Evolutionary conservation across 805 yeast species (phyloP), one percentile per base, ranked within the genome.

Genomic region (Candida morakotiae): DNA sequence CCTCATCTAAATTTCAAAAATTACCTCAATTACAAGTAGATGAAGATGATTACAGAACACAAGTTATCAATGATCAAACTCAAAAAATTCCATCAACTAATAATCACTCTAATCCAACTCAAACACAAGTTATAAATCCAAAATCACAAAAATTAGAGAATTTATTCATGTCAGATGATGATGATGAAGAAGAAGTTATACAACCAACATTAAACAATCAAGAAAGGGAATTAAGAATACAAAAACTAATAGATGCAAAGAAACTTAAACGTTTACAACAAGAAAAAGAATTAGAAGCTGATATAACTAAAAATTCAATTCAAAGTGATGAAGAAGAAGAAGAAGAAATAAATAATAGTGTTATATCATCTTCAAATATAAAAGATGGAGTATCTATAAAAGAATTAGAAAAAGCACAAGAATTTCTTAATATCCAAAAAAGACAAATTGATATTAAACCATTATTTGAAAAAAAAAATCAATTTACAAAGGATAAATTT

Each of bases 311-410:
- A 26, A 47, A 52, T 2, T 46, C 71, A 1, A 47, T 66, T 18
- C 61, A 69, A 2, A 71, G 66, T 35, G 72, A 66, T 40, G 72
- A 67, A 38, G 46, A 60, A 15, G 72, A 64, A 28, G 46, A 62
- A 29, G 42, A 53, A 20, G 55, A 54, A 5, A 49, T 42, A 14
- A 46, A 45, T 2, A 49, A 52, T 26, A 55, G 51, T 18, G 41
- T 48, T 1, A 55, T 52, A 27, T 53, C 57, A 3, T 49, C 37
- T 38, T 22, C 37, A 2, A 38, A 34, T 15, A 23, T 38, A 2
- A 35, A 22, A n/a, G 44, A 36, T 21, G 35, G 39, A 13, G 37
- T 44, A 9, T 48, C 62, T 5, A 40, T 37, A 9, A 58, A 58
- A 34, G 59, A 61, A 31, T 46, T 64, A 18, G 49, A 55, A 21